Percentiles rank a stretch among this genome's conserved stretches.
Evolutionary conservation across 2,329 filamentous ascomycete genomes (phyloP).

Genomic region (Diplodia mutila): DNA sequence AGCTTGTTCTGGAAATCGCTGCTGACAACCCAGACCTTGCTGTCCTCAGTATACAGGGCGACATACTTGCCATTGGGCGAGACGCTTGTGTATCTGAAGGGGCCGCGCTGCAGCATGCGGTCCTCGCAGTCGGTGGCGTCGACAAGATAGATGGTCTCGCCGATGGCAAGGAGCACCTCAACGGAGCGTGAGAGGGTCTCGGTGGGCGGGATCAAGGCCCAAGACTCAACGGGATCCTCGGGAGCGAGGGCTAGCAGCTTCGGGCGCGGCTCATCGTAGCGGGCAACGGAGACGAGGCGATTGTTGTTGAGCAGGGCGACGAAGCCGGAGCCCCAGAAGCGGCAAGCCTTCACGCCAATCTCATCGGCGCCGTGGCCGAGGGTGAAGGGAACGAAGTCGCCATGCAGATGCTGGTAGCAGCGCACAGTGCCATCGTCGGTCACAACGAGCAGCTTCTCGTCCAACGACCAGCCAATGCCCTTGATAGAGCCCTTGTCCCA

Average conservation of each 20-base stretch:
- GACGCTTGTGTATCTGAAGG: constrained; percentile 86
- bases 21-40: constrained; percentile 85
- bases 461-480: constrained; percentile 93
- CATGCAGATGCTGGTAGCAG: constrained; percentile 89
- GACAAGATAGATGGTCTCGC: constrained; percentile 80
- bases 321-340: constrained; percentile 90
- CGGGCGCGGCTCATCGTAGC: constrained; percentile 88
- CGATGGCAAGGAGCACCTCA: constrained; percentile 86
- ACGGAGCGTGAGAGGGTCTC: constrained; percentile 91
- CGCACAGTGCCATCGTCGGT: constrained; percentile 88
- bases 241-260: constrained; percentile 78
- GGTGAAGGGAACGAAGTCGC: constrained; percentile 92
- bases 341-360: constrained; percentile 82
- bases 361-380: constrained; percentile 89
- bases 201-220: constrained; percentile 84
- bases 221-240: constrained; percentile 79
- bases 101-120: constrained; percentile 85
- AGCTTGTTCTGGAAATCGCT: constrained; percentile 92
- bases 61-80: constrained; percentile 90
- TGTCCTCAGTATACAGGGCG: constrained; percentile 82
- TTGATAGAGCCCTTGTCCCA: constrained; percentile 91
- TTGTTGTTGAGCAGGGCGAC: constrained; percentile 91
- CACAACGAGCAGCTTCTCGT: constrained; percentile 87
- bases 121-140: constrained; percentile 92
- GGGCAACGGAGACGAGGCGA: constrained; percentile 79